These are phyloP conservation scores for Lophiotrema nucula DNA, from an alignment of 495 filamentous ascomycete species.

Conservation along the genomic window DNA sequence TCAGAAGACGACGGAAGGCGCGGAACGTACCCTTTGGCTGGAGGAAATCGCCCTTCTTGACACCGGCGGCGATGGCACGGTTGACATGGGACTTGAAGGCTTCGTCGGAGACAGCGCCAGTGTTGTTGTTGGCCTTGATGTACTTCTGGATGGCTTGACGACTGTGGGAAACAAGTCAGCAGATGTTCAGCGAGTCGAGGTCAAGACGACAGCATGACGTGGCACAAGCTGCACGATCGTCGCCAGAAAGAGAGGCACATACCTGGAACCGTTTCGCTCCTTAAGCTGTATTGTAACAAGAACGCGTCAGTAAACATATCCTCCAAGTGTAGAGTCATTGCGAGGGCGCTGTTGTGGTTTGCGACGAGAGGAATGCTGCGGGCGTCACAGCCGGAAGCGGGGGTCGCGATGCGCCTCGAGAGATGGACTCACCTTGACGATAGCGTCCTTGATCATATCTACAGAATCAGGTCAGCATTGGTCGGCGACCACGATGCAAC, in stretches of 20 bases:
- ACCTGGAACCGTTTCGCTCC: slow-evolving; percentile 65
- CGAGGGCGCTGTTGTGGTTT: slow-evolving; percentile 17
- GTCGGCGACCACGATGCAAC: slow-evolving; percentile 32
- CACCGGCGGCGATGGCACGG: slow-evolving; percentile 83
- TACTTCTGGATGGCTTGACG: slow-evolving; percentile 98
- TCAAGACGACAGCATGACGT: slow-evolving; percentile 29
- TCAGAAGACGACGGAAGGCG: background rate
- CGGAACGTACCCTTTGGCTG: slow-evolving; percentile 86
- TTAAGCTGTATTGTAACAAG: slow-evolving; percentile 54
- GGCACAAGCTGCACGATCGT: slow-evolving; percentile 13
- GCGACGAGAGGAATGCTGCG: slow-evolving; percentile 9
- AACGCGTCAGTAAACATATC: slow-evolving; percentile 49
- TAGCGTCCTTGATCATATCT: slow-evolving; percentile 71
- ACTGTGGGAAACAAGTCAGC: slow-evolving; percentile 55
- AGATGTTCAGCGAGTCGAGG: slow-evolving; percentile 25
- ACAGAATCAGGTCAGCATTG: slow-evolving; percentile 45
- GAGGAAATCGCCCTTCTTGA: slow-evolving; percentile 83
- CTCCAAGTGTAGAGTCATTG: slow-evolving; percentile 8
- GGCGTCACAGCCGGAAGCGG: slow-evolving; percentile 41
- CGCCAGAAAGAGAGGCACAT: slow-evolving; percentile 37
- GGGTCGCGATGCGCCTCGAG: slow-evolving; percentile 41
- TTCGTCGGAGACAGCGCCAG: slow-evolving; percentile 62
- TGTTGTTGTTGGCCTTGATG: slow-evolving; percentile 91
- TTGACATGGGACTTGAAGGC: slow-evolving; percentile 93
- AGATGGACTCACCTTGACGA: slow-evolving; percentile 58